These are phyloP conservation scores for Penicillium odoratum DNA, from an alignment of 495 filamentous ascomycete genomes.

Conservation along the genomic window DNA sequence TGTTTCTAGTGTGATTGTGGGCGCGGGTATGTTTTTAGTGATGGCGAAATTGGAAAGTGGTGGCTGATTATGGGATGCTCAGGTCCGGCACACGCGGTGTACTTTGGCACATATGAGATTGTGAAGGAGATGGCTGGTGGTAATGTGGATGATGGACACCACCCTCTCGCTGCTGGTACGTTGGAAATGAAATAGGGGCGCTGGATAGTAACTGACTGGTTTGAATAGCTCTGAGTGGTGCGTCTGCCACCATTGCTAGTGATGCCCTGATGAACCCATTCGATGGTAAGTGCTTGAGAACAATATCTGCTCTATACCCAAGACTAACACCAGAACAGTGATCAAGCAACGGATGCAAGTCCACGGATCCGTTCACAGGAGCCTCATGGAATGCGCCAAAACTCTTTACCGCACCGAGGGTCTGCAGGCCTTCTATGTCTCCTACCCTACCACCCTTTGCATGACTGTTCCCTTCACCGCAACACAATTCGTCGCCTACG, in stretches of 20 bases:
- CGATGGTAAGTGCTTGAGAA: conserved; percentile 67
- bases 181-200: not conserved
- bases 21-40: conserved; percentile 66
- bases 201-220: conserved; percentile 12
- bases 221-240: conserved; percentile 77
- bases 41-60: not conserved
- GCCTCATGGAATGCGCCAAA: conserved; percentile 78
- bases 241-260: conserved; percentile 91
- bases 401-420: conserved; percentile 87
- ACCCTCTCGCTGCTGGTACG: conserved; percentile 88
- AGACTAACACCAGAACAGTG: conserved; percentile 51
- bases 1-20: conserved; percentile 92
- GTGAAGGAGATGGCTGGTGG: conserved; percentile 96
- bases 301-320: not conserved
- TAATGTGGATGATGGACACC: conserved; percentile 83
- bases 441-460: conserved; percentile 94
- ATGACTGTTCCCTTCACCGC: conserved; percentile 99
- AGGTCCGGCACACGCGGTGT: conserved; percentile 97
- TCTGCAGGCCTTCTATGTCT: conserved; percentile 92
- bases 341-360: conserved; percentile 99
- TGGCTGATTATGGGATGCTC: conserved; percentile 26
- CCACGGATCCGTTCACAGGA: conserved; percentile 87
- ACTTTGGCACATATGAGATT: conserved; percentile 96
- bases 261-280: conserved; percentile 99
- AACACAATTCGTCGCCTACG: conserved; percentile 94